Conservation (phyloP, 2,329 filamentous ascomycete genomes). For the Phoma herbarum region DNA sequence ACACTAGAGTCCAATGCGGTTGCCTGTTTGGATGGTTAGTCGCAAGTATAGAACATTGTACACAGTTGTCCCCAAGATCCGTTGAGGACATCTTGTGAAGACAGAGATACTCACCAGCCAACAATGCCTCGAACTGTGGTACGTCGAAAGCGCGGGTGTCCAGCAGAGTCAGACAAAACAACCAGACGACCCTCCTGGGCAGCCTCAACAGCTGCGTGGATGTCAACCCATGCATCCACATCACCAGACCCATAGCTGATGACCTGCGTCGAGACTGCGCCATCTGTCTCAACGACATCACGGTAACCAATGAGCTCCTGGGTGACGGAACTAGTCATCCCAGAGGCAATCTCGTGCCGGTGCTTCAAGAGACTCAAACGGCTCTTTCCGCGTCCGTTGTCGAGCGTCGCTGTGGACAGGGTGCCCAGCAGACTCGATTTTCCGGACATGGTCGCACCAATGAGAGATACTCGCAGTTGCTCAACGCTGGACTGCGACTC, state of each 20-base stretch:
- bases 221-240: slow-evolving; percentile 92
- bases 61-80: neutral
- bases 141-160: slow-evolving; percentile 86
- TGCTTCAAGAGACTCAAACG: slow-evolving; percentile 89
- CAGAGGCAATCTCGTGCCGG: slow-evolving; percentile 89
- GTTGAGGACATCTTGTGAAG: neutral
- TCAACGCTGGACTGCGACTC: slow-evolving; percentile 48
- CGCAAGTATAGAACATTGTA: neutral
- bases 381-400: slow-evolving; percentile 92
- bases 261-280: slow-evolving; percentile 54
- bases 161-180: slow-evolving; percentile 90
- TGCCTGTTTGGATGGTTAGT: slow-evolving; percentile 53
- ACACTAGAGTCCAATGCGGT: slow-evolving; percentile 91
- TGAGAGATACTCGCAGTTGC: slow-evolving; percentile 86
- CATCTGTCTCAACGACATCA: slow-evolving; percentile 36
- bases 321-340: slow-evolving; percentile 91
- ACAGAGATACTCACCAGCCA: slow-evolving; percentile 68
- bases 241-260: slow-evolving; percentile 88
- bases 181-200: slow-evolving; percentile 78
- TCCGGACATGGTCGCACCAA: slow-evolving; percentile 87
- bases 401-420: slow-evolving; percentile 83
- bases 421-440: slow-evolving; percentile 93
- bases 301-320: slow-evolving; percentile 91
- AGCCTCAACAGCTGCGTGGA: slow-evolving; percentile 78
- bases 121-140: slow-evolving; percentile 90